phyloP scores from a whole-genome alignment of 192 early-diverging fungal species.

The Coemansia sp. region DNA sequence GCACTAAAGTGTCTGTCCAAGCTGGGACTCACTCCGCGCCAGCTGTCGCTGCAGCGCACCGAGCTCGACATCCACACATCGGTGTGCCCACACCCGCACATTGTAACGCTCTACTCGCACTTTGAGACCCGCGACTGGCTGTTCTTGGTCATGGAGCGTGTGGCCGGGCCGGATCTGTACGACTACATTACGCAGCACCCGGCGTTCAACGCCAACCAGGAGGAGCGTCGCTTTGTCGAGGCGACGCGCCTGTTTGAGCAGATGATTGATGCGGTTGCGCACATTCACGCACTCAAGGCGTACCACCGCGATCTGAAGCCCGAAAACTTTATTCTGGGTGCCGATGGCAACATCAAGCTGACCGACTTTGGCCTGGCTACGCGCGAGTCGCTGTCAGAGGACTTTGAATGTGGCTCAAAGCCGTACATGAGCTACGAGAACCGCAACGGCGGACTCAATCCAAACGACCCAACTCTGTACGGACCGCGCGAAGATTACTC shows the following conservation, averaged over 20 bases:
- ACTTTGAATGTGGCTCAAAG: constrained; percentile 85
- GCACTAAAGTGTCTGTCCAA: constrained; percentile 78
- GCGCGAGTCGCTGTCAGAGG: constrained; percentile 69
- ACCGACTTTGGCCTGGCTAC: constrained; percentile 95
- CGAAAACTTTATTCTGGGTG: constrained; percentile 70
- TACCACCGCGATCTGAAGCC: constrained; percentile 94
- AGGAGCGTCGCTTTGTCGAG: constrained; percentile 53
- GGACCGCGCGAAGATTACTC: constrained; percentile 61
- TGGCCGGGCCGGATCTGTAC: constrained; percentile 56
- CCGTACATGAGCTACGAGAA: constrained; percentile 75
- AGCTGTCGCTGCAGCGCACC: constrained; percentile 63
- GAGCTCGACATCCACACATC: constrained; percentile 66
- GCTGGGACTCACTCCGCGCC: constrained; percentile 56
- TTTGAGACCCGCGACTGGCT: constrained; percentile 63
- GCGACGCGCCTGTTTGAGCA: constrained; percentile 61
- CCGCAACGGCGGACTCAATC: constrained; percentile 53
- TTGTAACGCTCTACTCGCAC: constrained; percentile 64
- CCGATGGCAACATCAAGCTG: constrained; percentile 71
- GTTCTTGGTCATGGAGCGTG: constrained; percentile 67
- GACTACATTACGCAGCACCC: constrained; percentile 58
- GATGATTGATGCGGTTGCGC: constrained; percentile 72
- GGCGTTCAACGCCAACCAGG: constrained; percentile 51
- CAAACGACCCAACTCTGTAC: constrained; percentile 49
- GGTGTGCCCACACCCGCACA: constrained; percentile 67
- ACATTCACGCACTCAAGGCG: constrained; percentile 74